Conservation (phyloP, 495 filamentous ascomycete species). For the Aspergillus affinis region DNA sequence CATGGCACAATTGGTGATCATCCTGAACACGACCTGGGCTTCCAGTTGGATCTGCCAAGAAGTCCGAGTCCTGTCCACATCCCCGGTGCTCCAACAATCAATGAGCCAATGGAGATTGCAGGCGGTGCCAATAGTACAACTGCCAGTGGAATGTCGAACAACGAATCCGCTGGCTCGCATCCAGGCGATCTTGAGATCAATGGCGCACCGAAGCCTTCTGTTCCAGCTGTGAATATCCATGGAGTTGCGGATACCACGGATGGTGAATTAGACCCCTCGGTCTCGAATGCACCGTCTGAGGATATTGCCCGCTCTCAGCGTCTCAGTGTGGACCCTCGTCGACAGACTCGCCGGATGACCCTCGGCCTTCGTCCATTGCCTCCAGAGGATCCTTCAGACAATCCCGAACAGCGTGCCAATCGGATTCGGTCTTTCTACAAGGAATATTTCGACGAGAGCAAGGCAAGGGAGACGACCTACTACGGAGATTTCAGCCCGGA, state of each 20-base stretch:
- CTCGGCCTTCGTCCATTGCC: slow-evolving; percentile 92
- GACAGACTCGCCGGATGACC: slow-evolving; percentile 73
- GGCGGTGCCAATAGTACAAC: background rate
- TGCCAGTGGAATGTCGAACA: background rate
- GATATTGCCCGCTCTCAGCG: slow-evolving; percentile 22
- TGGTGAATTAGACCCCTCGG: slow-evolving; percentile 6
- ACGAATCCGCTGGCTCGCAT: slow-evolving; percentile 33
- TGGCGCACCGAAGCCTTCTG: slow-evolving; percentile 50
- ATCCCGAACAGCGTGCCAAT: slow-evolving; percentile 92
- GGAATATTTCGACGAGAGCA: slow-evolving; percentile 94
- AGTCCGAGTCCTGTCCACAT: slow-evolving; percentile 22
- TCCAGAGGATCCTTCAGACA: slow-evolving; percentile 78
- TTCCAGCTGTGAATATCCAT: slow-evolving; percentile 34
- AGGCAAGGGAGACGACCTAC: slow-evolving; percentile 53
- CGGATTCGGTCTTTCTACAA: slow-evolving; percentile 98
- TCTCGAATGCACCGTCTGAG: slow-evolving; percentile 23
- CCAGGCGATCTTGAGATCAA: slow-evolving; percentile 64
- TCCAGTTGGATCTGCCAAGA: slow-evolving; percentile 24
- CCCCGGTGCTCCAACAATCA: slow-evolving; percentile 15
- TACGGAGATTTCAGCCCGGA: slow-evolving; percentile 69
- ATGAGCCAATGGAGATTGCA: slow-evolving; percentile 4
- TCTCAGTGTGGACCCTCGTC: slow-evolving; percentile 36
- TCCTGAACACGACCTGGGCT: slow-evolving; percentile 17
- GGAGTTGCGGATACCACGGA: slow-evolving; percentile 25
- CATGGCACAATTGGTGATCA: slow-evolving; percentile 17